Conservation (phyloP, 2,329 filamentous ascomycete species). For the Sporothrix pseudoabietina region DNA sequence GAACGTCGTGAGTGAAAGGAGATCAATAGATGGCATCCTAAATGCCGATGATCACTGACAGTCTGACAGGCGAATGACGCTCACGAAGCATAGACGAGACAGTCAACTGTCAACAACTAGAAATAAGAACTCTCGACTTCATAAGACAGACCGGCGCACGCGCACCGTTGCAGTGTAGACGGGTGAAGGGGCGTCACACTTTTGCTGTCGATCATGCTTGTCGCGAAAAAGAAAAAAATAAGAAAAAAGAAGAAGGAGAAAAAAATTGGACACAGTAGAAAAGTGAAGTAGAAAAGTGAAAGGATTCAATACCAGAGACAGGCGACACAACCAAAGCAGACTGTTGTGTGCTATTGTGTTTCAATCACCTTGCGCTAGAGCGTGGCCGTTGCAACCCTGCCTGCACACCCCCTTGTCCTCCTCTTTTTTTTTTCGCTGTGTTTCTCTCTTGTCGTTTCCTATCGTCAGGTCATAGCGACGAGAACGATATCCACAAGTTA, state of each 20-base stretch:
- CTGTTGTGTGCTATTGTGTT: neutral
- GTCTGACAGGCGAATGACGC: neutral
- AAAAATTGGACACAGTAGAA: no score
- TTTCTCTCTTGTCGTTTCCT: neutral
- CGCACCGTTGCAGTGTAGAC: neutral
- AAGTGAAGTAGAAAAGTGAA: no score
- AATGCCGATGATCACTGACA: neutral
- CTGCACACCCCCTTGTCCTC: neutral
- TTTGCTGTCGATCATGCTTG: constrained; percentile 13
- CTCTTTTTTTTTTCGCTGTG: neutral
- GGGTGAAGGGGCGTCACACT: neutral
- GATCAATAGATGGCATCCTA: neutral
- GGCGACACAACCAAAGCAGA: neutral
- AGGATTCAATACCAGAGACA: neutral
- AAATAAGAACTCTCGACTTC: constrained; percentile 4
- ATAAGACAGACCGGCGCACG: neutral
- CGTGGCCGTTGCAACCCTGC: constrained; percentile 10
- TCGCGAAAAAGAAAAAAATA: neutral
- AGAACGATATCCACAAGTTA: neutral
- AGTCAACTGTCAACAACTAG: neutral
- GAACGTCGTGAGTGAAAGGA: neutral
- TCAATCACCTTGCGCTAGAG: constrained; percentile 14
- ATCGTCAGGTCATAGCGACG: constrained; percentile 3
- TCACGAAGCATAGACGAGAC: neutral
- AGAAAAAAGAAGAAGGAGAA: no score